phyloP scores from a whole-genome alignment of 768 basidiomycete species.

The Phlegmacium glaucopus region DNA sequence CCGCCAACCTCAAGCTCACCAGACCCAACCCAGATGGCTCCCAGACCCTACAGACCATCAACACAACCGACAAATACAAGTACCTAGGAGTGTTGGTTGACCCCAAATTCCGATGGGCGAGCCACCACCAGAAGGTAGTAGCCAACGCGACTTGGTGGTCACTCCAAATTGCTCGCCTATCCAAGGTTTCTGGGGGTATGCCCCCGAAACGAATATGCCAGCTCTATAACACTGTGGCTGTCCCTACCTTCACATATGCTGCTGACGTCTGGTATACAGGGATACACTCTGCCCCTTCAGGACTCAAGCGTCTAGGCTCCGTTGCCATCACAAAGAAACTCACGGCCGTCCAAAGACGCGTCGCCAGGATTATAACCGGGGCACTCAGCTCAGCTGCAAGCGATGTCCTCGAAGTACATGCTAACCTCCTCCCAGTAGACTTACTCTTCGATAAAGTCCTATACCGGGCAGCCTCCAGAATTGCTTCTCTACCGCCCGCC shows the following conservation, averaged over 20 bases:
- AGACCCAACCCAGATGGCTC: background rate
- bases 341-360: slow-evolving; percentile 6
- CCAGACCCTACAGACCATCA: background rate
- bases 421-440: slow-evolving; percentile 17
- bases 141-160: slow-evolving; percentile 3
- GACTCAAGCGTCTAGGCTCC: background rate
- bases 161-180: background rate
- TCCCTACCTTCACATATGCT: slow-evolving; percentile 3
- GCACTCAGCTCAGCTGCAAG: slow-evolving; percentile 12
- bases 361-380: slow-evolving; percentile 12
- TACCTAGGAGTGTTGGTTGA: background rate
- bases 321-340: background rate
- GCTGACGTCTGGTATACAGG: slow-evolving; percentile 1
- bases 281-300: background rate
- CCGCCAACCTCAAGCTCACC: background rate
- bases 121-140: slow-evolving; percentile 10
- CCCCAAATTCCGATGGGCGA: background rate
- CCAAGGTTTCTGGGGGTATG: background rate
- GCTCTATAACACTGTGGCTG: background rate
- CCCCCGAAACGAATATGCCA: background rate
- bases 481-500: slow-evolving; percentile 15
- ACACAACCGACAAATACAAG: background rate
- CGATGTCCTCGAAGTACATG: slow-evolving; percentile 18
- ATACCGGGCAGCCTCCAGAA: slow-evolving; percentile 13
- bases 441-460: slow-evolving; percentile 12